Percentiles rank a stretch among this genome's conserved stretches.
Evolutionary conservation across 768 basidiomycete genomes (phyloP).

Genomic region (Ramaria sp.): DNA sequence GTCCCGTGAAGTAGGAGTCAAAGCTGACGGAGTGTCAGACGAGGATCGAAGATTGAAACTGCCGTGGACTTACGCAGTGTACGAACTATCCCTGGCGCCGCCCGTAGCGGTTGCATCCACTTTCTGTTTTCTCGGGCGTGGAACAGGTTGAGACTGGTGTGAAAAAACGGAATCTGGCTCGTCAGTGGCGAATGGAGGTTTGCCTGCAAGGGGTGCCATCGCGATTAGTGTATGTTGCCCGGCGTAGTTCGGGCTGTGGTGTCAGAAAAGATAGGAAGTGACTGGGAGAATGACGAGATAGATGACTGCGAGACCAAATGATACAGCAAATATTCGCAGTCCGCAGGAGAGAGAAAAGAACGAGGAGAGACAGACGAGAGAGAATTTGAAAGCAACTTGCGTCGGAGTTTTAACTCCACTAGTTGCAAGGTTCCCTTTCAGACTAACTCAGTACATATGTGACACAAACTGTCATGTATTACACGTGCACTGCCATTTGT

Average conservation of each 20-base stretch:
- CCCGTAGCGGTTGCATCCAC: constrained; percentile 28
- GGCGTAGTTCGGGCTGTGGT: constrained; percentile 2
- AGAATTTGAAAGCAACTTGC: not conserved
- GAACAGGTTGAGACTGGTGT: constrained; percentile 29
- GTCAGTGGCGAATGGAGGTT: constrained; percentile 60
- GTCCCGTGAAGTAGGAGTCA: constrained; percentile 2
- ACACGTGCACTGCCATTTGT: no score
- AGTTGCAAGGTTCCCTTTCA: no score
- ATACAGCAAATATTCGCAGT: not conserved
- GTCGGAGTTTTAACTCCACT: not conserved
- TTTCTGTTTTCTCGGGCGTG: constrained; percentile 31
- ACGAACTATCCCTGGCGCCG: constrained; percentile 49
- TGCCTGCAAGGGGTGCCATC: constrained; percentile 40
- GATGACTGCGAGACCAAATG: not conserved
- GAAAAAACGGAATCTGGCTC: constrained; percentile 54
- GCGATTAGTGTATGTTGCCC: not conserved
- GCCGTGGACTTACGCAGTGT: constrained; percentile 42
- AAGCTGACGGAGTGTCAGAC: constrained; percentile 10
- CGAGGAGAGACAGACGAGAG: not conserved
- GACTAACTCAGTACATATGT: no score
- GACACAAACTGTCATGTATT: no score
- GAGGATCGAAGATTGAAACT: constrained; percentile 5
- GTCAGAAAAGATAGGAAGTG: not conserved
- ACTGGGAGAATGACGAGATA: not conserved
- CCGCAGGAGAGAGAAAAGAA: not conserved